Conservation (phyloP, 768 basidiomycete species). For the Gyrodon lividus region DNA sequence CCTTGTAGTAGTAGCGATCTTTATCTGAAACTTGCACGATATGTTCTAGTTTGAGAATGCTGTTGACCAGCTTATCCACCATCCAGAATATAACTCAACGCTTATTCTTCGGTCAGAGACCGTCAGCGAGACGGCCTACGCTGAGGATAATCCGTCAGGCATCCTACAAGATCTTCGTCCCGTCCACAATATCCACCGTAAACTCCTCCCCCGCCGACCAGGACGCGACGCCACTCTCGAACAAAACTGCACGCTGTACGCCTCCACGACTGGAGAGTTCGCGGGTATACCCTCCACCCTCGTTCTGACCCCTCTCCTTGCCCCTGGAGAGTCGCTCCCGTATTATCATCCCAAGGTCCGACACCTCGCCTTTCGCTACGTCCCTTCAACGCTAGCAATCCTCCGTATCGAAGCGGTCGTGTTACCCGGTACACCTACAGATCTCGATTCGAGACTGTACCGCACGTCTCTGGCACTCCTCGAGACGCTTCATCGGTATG, state of each 20-base stretch:
- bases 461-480: conserved; percentile 80
- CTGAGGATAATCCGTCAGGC: conserved; percentile 28
- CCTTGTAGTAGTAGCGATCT: not conserved
- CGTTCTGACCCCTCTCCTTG: conserved; percentile 59
- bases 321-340: conserved; percentile 52
- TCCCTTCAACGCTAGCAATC: conserved; percentile 33
- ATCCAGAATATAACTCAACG: conserved; percentile 92
- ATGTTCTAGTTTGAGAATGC: conserved; percentile 67
- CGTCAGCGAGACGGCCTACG: conserved; percentile 28
- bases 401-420: conserved; percentile 22
- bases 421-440: conserved; percentile 46
- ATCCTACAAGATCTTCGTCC: conserved; percentile 33
- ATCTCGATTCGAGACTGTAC: conserved; percentile 64
- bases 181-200: conserved; percentile 59
- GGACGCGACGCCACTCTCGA: conserved; percentile 71
- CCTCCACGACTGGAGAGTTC: conserved; percentile 18
- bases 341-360: conserved; percentile 88
- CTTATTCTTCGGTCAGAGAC: conserved; percentile 85
- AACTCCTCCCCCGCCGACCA: conserved; percentile 75
- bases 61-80: conserved; percentile 70
- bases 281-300: conserved; percentile 38
- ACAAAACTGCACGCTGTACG: conserved; percentile 78
- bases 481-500: conserved; percentile 82
- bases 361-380: conserved; percentile 80
- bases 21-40: not conserved